These are phyloP conservation scores for Aurifilum marmelostoma DNA, from an alignment of 2,329 filamentous ascomycete genomes.

Conservation along the genomic window DNA sequence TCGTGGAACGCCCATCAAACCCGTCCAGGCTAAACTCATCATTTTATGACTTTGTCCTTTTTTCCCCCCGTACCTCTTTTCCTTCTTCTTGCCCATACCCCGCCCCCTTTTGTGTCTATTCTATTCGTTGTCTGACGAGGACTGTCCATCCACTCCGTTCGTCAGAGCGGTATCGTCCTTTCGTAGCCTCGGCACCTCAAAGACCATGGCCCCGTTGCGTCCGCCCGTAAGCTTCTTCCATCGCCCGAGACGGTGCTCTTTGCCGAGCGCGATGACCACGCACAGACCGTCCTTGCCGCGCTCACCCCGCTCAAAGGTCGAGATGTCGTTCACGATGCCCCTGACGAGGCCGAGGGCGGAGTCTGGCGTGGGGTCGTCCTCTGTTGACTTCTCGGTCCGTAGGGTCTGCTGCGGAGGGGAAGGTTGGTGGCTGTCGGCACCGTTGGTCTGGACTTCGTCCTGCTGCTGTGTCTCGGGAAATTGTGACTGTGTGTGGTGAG, in stretches of 20 bases:
- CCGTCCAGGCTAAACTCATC: not conserved
- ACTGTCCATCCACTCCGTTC: constrained; percentile 41
- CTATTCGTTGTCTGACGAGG: constrained; percentile 29
- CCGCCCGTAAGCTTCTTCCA: constrained; percentile 71
- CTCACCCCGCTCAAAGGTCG: constrained; percentile 83
- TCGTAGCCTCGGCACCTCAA: constrained; percentile 69
- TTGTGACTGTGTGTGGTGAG: constrained; percentile 26
- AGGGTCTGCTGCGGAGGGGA: constrained; percentile 1
- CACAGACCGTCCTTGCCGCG: constrained; percentile 77
- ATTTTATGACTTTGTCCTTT: not conserved
- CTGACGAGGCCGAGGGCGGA: constrained; percentile 47
- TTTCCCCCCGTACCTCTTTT: no score
- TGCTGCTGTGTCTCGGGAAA: constrained; percentile 26
- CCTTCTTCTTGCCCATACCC: not conserved
- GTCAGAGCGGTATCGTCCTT: constrained; percentile 33
- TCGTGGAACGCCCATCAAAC: not conserved
- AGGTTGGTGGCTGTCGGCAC: constrained; percentile 14
- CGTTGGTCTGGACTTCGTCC: constrained; percentile 35
- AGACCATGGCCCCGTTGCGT: constrained; percentile 84
- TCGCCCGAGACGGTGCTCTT: constrained; percentile 81
- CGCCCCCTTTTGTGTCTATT: not conserved
- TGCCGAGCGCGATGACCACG: constrained; percentile 83
- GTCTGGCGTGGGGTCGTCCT: constrained; percentile 25
- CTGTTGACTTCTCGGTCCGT: constrained; percentile 26
- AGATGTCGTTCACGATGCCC: constrained; percentile 87